Evolutionary conservation across 2,329 filamentous ascomycete genomes (phyloP), one percentile per base, ranked within the genome.

Genomic region (Neonectria sp.): DNA sequence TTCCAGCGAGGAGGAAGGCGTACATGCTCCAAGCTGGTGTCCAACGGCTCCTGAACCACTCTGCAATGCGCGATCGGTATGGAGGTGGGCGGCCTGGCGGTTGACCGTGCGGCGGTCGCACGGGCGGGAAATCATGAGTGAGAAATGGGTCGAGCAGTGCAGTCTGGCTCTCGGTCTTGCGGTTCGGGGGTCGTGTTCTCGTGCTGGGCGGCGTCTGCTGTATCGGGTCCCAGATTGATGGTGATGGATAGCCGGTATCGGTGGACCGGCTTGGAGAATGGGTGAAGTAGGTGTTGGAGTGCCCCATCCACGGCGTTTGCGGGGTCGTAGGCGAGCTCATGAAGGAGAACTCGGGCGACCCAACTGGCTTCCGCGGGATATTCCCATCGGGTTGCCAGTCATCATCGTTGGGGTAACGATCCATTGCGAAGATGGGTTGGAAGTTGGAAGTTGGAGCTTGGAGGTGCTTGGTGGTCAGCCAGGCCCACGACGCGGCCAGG

Each of bases 11-110:
- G 45, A 75, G 55, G 13, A 75, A 71, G 25, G 63, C 25, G 45
- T 71, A 72, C 73, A 75, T 75, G 46, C 70, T 75, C 73, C 73
- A 75, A 7, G 69, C 61, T 7, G 71, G 71, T 25, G 55, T 74
- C 71, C 71, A 73, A 6, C 24, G 51, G 11, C 15, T 33, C 31
- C 31, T 24, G n/a, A 53, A 35, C 51, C 51, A 53, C n/a, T 33
- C 29, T n/a, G 1, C 17, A 6, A 33, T 24, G 31, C 51, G 31
- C 12, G 51, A 29, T 13, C 6, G 31, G 31, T 45, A 45, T 12
- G 29, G 29, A n/a, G 51, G 48, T 12, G 48, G 51, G 4, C 17
- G 29, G 21, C 37, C 51, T 6, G 49, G 24, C 45, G 45, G 25
- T 6, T n/a, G 40, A 3, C 1, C 17, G n/a, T 21, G 7, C 13